A percentile compares a stretch with the other conserved stretches of the same genome.
phyloP scores from a whole-genome alignment of 2,329 filamentous ascomycete genomes.

The Paecilomyces variotii region DNA sequence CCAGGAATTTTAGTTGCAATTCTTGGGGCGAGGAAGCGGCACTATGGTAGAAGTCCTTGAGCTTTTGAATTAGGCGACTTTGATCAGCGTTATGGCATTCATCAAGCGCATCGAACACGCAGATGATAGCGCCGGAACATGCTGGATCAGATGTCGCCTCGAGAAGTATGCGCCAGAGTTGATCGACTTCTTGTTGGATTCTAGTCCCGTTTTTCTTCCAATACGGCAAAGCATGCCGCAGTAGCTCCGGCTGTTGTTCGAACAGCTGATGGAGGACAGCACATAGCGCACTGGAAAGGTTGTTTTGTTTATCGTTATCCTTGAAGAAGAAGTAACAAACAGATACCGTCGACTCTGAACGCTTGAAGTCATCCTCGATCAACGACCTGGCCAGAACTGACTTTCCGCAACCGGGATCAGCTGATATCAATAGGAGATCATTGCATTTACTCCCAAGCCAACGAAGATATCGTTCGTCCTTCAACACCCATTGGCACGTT shows the following conservation, averaged over 20 bases:
- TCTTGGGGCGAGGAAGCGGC: neutral
- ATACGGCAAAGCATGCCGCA: conserved; percentile 1
- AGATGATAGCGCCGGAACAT: neutral
- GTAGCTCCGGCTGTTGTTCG: neutral
- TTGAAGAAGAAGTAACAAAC: neutral
- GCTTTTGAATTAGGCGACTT: neutral
- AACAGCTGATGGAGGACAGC: neutral
- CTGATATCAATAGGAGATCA: neutral
- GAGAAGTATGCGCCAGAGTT: neutral
- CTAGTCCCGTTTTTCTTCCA: neutral
- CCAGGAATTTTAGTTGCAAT: neutral
- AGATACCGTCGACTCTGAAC: neutral
- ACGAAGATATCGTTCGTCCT: neutral
- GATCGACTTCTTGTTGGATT: neutral
- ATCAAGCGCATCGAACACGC: conserved; percentile 1
- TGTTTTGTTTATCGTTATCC: neutral
- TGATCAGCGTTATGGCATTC: neutral
- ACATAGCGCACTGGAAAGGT: neutral
- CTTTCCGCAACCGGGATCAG: neutral
- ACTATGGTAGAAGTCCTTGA: neutral
- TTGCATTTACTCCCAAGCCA: neutral
- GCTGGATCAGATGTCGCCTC: neutral
- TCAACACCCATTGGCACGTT: neutral
- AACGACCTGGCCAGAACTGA: neutral
- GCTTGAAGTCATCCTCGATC: neutral